Evolutionary conservation across 2,329 filamentous ascomycete genomes (phyloP).

Genomic region (Triangularia setosa): DNA sequence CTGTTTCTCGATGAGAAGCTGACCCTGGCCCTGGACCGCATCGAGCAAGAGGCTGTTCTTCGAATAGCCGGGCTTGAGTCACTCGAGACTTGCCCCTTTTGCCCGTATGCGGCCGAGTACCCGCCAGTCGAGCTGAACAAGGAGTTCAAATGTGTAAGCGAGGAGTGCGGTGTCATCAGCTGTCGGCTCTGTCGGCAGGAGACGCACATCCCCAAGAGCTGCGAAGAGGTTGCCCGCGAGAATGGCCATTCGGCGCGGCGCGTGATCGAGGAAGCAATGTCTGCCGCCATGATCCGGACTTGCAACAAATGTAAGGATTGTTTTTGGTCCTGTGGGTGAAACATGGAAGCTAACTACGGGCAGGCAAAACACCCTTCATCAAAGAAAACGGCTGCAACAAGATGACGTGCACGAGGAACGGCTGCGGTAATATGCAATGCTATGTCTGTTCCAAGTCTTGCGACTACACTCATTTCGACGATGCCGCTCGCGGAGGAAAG

Average conservation of each 20-base stretch:
- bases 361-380: conserved; percentile 68
- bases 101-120: conserved; percentile 73
- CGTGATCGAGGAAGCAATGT: conserved; percentile 79
- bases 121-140: conserved; percentile 62
- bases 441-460: conserved; percentile 69
- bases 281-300: conserved; percentile 67
- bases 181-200: conserved; percentile 65
- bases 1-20: conserved; percentile 57
- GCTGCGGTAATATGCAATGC: conserved; percentile 54
- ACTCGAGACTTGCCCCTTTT: conserved; percentile 75
- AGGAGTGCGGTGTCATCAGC: conserved; percentile 59
- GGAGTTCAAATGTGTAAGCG: conserved; percentile 69
- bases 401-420: conserved; percentile 62
- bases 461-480: conserved; percentile 68
- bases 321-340: neutral
- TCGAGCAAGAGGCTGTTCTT: conserved; percentile 68
- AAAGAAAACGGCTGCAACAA: conserved; percentile 82
- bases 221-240: conserved; percentile 61
- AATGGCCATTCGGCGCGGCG: conserved; percentile 59
- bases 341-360: conserved; percentile 13
- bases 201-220: conserved; percentile 69
- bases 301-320: conserved; percentile 61
- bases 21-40: conserved; percentile 59
- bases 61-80: conserved; percentile 67
- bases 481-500: conserved; percentile 43